These are phyloP conservation scores for Chenopodium berlandieri DNA, from an alignment of 148 eudicot genomes.

Conservation along the genomic window DNA sequence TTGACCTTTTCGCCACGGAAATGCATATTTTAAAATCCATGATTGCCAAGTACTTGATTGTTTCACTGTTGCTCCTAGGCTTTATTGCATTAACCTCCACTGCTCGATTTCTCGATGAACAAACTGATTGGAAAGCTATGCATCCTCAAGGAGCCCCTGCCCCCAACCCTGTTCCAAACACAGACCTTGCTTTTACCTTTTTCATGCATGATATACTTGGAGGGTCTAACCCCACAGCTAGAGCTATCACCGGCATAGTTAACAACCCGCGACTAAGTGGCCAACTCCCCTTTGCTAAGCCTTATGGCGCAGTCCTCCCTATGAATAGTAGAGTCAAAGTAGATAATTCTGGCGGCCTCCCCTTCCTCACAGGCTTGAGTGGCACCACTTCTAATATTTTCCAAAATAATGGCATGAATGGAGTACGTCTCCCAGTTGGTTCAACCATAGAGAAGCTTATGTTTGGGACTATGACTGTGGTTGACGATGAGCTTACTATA, in stretches of 20 bases:
- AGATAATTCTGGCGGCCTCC: slow-evolving; percentile 56
- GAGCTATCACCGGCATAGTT: slow-evolving; percentile 67
- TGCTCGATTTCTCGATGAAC: slow-evolving; percentile 1
- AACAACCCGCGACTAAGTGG: slow-evolving; percentile 54
- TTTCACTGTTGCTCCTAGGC: not conserved
- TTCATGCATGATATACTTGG: slow-evolving; percentile 87
- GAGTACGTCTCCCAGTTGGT: slow-evolving; percentile 42
- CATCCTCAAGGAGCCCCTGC: slow-evolving; percentile 14
- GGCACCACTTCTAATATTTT: slow-evolving; percentile 45
- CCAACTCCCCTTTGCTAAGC: slow-evolving; percentile 81
- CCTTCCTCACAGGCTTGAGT: slow-evolving; percentile 74
- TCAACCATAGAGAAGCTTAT: slow-evolving; percentile 48
- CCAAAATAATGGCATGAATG: slow-evolving; percentile 36
- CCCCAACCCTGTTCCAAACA: not conserved
- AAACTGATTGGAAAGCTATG: slow-evolving; percentile 10
- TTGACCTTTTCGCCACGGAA: not conserved
- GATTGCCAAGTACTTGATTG: not conserved
- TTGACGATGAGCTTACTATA: slow-evolving; percentile 61
- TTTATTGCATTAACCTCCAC: not conserved
- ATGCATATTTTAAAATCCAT: not conserved
- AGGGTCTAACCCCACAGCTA: slow-evolving; percentile 69
- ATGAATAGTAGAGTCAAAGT: slow-evolving; percentile 35
- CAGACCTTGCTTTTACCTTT: slow-evolving; percentile 40
- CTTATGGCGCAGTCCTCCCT: slow-evolving; percentile 53
- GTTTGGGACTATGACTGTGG: slow-evolving; percentile 65